Evolutionary conservation across 1,139 yeast genomes (phyloP).

Genomic region (Debaryomyces singareniensis): DNA sequence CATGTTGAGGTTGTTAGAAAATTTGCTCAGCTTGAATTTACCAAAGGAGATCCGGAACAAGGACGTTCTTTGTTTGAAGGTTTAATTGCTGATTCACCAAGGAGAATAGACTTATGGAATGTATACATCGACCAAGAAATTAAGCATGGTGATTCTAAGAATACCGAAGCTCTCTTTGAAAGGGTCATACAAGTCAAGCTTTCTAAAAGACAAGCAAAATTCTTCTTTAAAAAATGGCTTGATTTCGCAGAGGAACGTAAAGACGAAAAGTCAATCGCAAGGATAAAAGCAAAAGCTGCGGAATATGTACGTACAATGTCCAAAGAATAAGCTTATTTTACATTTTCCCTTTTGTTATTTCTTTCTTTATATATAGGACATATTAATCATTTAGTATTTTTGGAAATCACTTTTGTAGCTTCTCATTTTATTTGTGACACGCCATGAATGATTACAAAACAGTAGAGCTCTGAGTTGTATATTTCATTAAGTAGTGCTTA

Average conservation of each 20-base stretch:
- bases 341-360: no score
- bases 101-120: conserved; percentile 90
- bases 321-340: no score
- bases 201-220: conserved; percentile 88
- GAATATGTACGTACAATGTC: conserved; percentile 49
- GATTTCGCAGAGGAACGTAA: conserved; percentile 64
- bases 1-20: conserved; percentile 80
- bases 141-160: conserved; percentile 51
- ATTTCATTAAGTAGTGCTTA: no score
- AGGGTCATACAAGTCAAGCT: conserved; percentile 65
- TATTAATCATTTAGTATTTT: no score
- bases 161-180: conserved; percentile 75
- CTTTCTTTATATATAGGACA: no score
- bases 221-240: conserved; percentile 92
- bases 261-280: conserved; percentile 68
- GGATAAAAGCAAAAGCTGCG: conserved; percentile 87
- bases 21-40: conserved; percentile 84
- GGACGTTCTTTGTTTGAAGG: conserved; percentile 95
- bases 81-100: conserved; percentile 80
- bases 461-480: no score
- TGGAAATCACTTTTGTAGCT: no score
- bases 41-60: conserved; percentile 85
- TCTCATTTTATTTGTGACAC: no score
- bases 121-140: conserved; percentile 92
- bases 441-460: no score